phyloP scores from a whole-genome alignment of 768 basidiomycete species.

The Phylloporus rhodoxanthus region DNA sequence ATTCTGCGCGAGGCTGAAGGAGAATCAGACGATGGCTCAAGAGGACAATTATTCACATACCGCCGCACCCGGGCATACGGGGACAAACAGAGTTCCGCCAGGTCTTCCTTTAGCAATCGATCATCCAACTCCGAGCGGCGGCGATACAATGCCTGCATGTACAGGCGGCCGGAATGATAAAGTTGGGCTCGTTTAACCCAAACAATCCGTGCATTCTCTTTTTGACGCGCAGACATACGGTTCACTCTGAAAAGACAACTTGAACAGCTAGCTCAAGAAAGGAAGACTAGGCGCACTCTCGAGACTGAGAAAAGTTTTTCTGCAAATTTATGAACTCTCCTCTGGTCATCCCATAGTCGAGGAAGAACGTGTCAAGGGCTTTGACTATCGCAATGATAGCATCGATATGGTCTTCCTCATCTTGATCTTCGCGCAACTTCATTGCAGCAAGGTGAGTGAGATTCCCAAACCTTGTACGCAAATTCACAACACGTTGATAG shows the following conservation, averaged over 20 bases:
- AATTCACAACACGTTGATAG: slow-evolving; percentile 55
- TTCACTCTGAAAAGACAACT: slow-evolving; percentile 41
- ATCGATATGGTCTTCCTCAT: slow-evolving; percentile 81
- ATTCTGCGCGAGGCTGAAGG: slow-evolving; percentile 57
- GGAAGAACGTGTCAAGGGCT: slow-evolving; percentile 69
- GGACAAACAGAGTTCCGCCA: slow-evolving; percentile 71
- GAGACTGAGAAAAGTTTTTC: slow-evolving; percentile 35
- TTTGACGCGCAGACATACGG: slow-evolving; percentile 65
- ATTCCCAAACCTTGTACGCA: slow-evolving; percentile 61
- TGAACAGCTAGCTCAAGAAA: neutral
- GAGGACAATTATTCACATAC: slow-evolving; percentile 35
- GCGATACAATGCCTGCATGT: slow-evolving; percentile 73
- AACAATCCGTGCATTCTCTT: slow-evolving; percentile 67
- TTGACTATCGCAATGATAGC: slow-evolving; percentile 68
- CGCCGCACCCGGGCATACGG: slow-evolving; percentile 73
- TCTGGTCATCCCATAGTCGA: slow-evolving; percentile 63
- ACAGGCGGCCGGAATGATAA: slow-evolving; percentile 70
- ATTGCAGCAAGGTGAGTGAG: slow-evolving; percentile 63
- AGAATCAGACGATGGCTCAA: slow-evolving; percentile 2
- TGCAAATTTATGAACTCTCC: slow-evolving; percentile 56
- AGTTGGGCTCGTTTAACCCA: slow-evolving; percentile 74
- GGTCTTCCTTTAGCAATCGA: slow-evolving; percentile 50
- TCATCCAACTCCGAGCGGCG: slow-evolving; percentile 72
- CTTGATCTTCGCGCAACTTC: slow-evolving; percentile 53
- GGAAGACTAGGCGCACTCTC: slow-evolving; percentile 19